phyloP scores from a whole-genome alignment of 371 early-diverging fungal genomes.

The Mortierella sp. region DNA sequence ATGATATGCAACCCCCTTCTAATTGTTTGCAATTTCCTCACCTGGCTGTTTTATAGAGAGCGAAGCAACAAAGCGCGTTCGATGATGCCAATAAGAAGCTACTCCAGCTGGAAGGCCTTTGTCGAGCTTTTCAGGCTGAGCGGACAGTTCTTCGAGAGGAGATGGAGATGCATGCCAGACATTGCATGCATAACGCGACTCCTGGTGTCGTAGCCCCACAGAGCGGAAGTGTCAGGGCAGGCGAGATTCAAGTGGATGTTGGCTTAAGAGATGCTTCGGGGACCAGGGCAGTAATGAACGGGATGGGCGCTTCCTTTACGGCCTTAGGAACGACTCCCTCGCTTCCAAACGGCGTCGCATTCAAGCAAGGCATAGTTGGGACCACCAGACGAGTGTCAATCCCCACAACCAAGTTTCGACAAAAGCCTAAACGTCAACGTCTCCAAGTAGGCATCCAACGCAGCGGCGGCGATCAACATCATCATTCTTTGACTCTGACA shows the following conservation, averaged over 20 bases:
- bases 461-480: neutral
- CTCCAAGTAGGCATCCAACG: neutral
- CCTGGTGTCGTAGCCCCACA: neutral
- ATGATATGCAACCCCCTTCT: neutral
- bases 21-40: neutral
- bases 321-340: neutral
- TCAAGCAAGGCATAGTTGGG: neutral
- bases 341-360: neutral
- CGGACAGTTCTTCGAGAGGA: slow-evolving; percentile 19
- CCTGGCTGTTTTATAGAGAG: slow-evolving; percentile 41
- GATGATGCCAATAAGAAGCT: slow-evolving; percentile 61
- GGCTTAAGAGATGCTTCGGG: slow-evolving; percentile 22
- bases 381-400: neutral
- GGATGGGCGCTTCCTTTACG: neutral
- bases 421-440: neutral
- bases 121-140: slow-evolving; percentile 66
- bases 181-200: neutral
- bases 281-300: slow-evolving; percentile 9
- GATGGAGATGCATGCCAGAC: slow-evolving; percentile 21
- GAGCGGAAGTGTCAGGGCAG: slow-evolving; percentile 6
- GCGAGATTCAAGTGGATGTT: slow-evolving; percentile 3
- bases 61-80: slow-evolving; percentile 59
- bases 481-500: neutral
- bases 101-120: slow-evolving; percentile 66
- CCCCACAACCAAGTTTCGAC: neutral